Evolutionary conservation across 2,329 filamentous ascomycete genomes (phyloP).

Genomic region (Drechslerella stenobrocha): DNA sequence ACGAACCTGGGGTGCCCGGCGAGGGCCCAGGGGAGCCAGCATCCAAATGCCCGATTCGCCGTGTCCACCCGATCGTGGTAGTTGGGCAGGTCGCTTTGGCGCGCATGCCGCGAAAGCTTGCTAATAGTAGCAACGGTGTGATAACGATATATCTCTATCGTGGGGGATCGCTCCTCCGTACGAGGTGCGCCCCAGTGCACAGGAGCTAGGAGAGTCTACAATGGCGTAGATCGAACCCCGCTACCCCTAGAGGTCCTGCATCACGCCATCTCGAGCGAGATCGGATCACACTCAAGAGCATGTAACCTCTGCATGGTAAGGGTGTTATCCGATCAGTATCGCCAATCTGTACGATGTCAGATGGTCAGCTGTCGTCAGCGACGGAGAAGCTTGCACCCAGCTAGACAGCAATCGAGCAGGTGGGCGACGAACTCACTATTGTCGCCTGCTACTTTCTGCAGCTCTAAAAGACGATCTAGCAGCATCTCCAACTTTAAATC

Average conservation of each 20-base stretch:
- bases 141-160: slow-evolving; percentile 31
- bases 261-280: slow-evolving; percentile 23
- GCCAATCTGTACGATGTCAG: slow-evolving; percentile 32
- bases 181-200: no score
- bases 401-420: slow-evolving; percentile 42
- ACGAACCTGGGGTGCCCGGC: slow-evolving; percentile 6
- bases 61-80: slow-evolving; percentile 6
- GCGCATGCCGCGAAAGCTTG: slow-evolving; percentile 14
- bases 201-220: no score
- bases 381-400: slow-evolving; percentile 19
- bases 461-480: slow-evolving; percentile 25
- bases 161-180: no score
- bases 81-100: slow-evolving; percentile 18
- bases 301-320: slow-evolving; percentile 3
- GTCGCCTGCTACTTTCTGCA: slow-evolving; percentile 44
- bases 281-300: slow-evolving; percentile 11
- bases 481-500: slow-evolving; percentile 38
- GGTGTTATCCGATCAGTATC: slow-evolving; percentile 15
- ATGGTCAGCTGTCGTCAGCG: slow-evolving; percentile 43
- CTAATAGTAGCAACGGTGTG: slow-evolving; percentile 16
- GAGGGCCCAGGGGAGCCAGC: slow-evolving; percentile 18
- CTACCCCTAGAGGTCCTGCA: no score
- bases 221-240: no score
- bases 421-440: slow-evolving; percentile 15
- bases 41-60: slow-evolving; percentile 27